Evolutionary conservation across 2,329 filamentous ascomycete species (phyloP), one percentile per base, ranked within the genome.

Genomic region (Scorias spongiosa): DNA sequence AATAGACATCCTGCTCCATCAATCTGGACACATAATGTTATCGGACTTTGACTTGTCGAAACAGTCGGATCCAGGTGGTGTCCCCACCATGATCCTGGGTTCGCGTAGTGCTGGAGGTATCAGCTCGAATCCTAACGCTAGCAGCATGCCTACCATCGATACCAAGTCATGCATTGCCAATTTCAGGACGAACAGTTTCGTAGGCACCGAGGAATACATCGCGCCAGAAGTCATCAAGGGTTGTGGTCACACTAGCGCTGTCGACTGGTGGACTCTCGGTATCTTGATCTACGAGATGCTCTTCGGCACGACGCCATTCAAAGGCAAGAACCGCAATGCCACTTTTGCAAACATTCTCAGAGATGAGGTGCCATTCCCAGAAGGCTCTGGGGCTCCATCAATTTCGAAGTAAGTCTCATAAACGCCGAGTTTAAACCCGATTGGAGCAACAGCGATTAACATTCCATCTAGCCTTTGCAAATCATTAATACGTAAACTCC

Each of bases 21-120:
- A 98, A 64, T 96, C 91, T n/a, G 91, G 91, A 12, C 91, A 98
- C 64, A 98, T 98, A 56, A 98, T 98, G 91, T 75, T 98, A 62
- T 96, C 91, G 48, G 91, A 98, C 67, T 98, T 98, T 65, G 91
- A 98, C 65, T 68, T 98, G 49, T 95, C 88, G 9, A 98, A 98
- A 66, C 91, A 98, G 66, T 98, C 91, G 6, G 91, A 93, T 52
- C 81, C 85, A 12, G 91, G 88, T 58, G 91, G 91, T 67, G 89
- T 89, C 59, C 91, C 91, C 41, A 95, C 88, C 18, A 96, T 98
- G 89, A 95, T 98, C 57, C 75, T 95, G 41, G 85, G 84, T 53
- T 68, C 72, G 39, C 87, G 85, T 62, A 88, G 84, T 54, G 48
- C 51, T 12, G 53, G 52, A 15, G 88, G 88, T 43, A 81, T 86